These are phyloP conservation scores for Curvularia spicifera DNA, from an alignment of 2,329 filamentous ascomycete species.

Conservation along the genomic window DNA sequence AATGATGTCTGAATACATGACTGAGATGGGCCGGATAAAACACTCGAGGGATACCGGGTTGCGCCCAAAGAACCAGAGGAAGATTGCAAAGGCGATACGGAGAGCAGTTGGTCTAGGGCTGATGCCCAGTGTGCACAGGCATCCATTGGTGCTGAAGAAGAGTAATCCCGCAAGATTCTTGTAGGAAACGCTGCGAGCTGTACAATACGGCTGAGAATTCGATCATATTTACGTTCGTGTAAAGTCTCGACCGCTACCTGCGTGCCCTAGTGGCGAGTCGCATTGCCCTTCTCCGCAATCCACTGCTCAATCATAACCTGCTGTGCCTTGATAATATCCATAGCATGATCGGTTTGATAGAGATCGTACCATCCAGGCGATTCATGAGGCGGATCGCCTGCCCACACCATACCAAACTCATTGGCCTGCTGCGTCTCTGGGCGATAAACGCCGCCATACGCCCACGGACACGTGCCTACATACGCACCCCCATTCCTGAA, in stretches of 20 bases:
- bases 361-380: slow-evolving; percentile 51
- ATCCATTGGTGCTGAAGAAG: slow-evolving; percentile 63
- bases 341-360: slow-evolving; percentile 49
- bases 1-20: slow-evolving; percentile 88
- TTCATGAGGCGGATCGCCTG: slow-evolving; percentile 51
- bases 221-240: neutral
- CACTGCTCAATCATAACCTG: slow-evolving; percentile 40
- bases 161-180: slow-evolving; percentile 31
- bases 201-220: neutral
- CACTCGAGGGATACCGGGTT: slow-evolving; percentile 77
- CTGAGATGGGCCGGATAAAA: slow-evolving; percentile 82
- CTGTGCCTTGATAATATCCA: slow-evolving; percentile 47
- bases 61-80: slow-evolving; percentile 87
- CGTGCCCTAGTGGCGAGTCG: neutral
- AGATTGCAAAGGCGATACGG: slow-evolving; percentile 89
- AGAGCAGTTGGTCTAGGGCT: slow-evolving; percentile 87
- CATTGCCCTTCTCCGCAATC: slow-evolving; percentile 31
- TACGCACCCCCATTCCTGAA: slow-evolving; percentile 48
- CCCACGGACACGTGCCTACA: slow-evolving; percentile 49
- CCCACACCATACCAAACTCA: slow-evolving; percentile 51
- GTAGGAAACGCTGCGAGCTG: slow-evolving; percentile 9
- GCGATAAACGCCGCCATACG: slow-evolving; percentile 50
- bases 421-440: slow-evolving; percentile 50
- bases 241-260: neutral
- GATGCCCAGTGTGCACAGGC: slow-evolving; percentile 87